These are phyloP conservation scores for Saccharomycopsis babjevae DNA, from an alignment of 805 yeast species.

Conservation along the genomic window DNA sequence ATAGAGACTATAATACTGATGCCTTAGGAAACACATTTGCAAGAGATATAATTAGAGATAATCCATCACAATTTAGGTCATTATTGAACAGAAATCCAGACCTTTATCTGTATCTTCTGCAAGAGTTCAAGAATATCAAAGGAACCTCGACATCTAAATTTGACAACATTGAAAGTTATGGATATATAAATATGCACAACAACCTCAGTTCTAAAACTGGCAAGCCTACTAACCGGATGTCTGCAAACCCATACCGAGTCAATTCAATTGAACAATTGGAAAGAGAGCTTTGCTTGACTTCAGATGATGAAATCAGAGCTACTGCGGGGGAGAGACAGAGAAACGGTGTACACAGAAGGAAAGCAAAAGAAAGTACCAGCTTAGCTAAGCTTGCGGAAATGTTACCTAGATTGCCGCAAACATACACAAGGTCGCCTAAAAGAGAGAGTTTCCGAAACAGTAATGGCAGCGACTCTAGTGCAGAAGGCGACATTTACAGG, in stretches of 20 bases:
- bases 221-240: background rate
- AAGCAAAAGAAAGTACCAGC: background rate
- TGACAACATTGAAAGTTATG: background rate
- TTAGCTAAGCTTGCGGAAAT: background rate
- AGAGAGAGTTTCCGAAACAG: background rate
- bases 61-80: constrained; percentile 15
- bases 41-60: constrained; percentile 11
- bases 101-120: constrained; percentile 8
- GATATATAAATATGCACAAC: background rate
- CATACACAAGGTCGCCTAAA: background rate
- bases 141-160: background rate
- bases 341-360: background rate
- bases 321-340: background rate
- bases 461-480: background rate
- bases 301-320: background rate
- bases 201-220: no score
- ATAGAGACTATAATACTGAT: background rate
- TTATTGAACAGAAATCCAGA: constrained; percentile 15
- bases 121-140: background rate
- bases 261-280: background rate
- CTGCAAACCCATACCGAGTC: background rate
- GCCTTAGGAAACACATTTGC: constrained; percentile 10
- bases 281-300: background rate
- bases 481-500: background rate
- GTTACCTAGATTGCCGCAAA: background rate